Evolutionary conservation across 768 basidiomycete species (phyloP).

Genomic region (Dioszegia aurantiaca): DNA sequence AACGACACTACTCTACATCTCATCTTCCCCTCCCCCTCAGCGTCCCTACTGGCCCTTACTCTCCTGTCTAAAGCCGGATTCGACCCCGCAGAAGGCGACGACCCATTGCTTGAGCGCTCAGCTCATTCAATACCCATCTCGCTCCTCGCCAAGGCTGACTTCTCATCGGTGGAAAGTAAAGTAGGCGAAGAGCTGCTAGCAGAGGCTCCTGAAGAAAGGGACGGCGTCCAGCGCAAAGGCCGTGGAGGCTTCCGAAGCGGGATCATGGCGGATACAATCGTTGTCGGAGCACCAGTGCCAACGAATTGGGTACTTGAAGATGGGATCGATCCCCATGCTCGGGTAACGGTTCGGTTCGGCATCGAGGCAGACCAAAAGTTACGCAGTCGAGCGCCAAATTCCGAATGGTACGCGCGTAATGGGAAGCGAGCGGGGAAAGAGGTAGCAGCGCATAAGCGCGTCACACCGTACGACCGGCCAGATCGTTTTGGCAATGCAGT

Average conservation of each 20-base stretch:
- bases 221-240: slow-evolving; percentile 26
- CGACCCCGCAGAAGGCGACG: slow-evolving; percentile 48
- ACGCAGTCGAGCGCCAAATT: slow-evolving; percentile 37
- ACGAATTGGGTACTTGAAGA: slow-evolving; percentile 12
- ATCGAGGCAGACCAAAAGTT: slow-evolving; percentile 36
- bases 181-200: slow-evolving; percentile 33
- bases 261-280: background rate
- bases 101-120: slow-evolving; percentile 45
- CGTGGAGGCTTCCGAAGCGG: slow-evolving; percentile 29
- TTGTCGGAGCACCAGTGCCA: background rate
- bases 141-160: slow-evolving; percentile 30
- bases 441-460: slow-evolving; percentile 10
- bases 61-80: slow-evolving; percentile 48
- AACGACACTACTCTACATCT: slow-evolving; percentile 47
- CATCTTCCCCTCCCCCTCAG: slow-evolving; percentile 38
- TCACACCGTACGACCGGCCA: slow-evolving; percentile 5
- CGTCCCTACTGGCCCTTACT: slow-evolving; percentile 40
- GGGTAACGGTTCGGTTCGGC: slow-evolving; percentile 45
- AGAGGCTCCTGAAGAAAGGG: background rate
- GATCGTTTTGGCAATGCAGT: background rate
- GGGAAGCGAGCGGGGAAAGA: slow-evolving; percentile 48
- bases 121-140: slow-evolving; percentile 46
- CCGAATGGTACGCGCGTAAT: slow-evolving; percentile 45
- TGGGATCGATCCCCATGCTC: slow-evolving; percentile 40
- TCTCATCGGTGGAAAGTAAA: slow-evolving; percentile 20